Percentiles rank a stretch among this genome's conserved stretches.
Conservation (phyloP, 441 rosid genomes). For the Adansonia grandidieri region DNA sequence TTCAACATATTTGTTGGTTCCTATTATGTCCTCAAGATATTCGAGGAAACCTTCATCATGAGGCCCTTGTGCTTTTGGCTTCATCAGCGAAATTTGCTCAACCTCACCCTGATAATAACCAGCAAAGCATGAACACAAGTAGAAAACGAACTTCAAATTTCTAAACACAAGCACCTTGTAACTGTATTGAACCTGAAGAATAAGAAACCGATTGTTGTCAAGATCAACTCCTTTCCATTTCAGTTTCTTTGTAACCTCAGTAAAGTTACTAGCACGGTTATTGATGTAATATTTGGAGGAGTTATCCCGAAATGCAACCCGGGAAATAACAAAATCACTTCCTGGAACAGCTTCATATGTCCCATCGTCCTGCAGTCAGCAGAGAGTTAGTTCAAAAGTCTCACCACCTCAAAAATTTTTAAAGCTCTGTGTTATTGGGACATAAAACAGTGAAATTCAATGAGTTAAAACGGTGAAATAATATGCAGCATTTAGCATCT, state of each 20-base stretch:
- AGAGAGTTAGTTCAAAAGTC: conserved; percentile 26
- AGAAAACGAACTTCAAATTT: conserved; percentile 20
- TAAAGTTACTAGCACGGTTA: conserved; percentile 80
- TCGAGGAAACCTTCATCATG: conserved; percentile 99
- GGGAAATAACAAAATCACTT: conserved; percentile 83
- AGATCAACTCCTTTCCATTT: conserved; percentile 96
- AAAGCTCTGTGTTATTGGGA: neutral
- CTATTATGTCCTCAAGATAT: conserved; percentile 93
- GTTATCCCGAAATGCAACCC: conserved; percentile 95
- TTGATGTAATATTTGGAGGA: conserved; percentile 93
- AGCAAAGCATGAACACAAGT: conserved; percentile 19
- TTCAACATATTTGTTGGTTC: conserved; percentile 89
- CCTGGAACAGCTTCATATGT: conserved; percentile 81
- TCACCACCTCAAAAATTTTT: conserved; percentile 2
- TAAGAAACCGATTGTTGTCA: conserved; percentile 94
- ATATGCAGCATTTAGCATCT: conserved; percentile 3
- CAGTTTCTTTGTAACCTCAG: conserved; percentile 87
- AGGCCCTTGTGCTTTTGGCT: conserved; percentile 93
- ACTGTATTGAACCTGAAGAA: conserved; percentile 71
- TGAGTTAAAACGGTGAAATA: neutral
- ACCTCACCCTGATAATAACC: conserved; percentile 81
- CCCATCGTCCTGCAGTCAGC: conserved; percentile 69
- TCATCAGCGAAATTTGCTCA: conserved; percentile 98
- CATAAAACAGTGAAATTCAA: neutral
- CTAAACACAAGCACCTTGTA: neutral